Percentiles rank a stretch among this genome's conserved stretches.
Conservation (phyloP, 2,329 filamentous ascomycete genomes). For the Sporothrix sp. region DNA sequence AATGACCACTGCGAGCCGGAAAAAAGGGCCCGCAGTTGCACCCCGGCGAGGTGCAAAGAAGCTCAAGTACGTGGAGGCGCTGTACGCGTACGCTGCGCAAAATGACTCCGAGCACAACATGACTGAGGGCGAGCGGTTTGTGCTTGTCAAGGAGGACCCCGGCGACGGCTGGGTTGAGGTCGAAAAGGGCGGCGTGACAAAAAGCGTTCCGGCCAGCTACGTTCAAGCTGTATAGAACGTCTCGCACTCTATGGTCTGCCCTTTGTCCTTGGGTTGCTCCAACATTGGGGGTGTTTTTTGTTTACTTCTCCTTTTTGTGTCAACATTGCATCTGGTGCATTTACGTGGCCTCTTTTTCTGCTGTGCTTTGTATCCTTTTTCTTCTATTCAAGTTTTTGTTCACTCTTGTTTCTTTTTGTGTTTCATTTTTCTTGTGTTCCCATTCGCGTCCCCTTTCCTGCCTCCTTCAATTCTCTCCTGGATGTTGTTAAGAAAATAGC, state of each 20-base stretch:
- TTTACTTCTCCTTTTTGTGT: neutral
- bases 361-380: neutral
- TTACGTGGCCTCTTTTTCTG: neutral
- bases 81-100: constrained; percentile 85
- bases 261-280: neutral
- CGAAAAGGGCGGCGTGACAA: constrained; percentile 76
- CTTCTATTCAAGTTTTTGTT: neutral
- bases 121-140: constrained; percentile 81
- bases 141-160: constrained; percentile 75
- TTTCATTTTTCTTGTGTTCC: neutral
- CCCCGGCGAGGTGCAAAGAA: constrained; percentile 88
- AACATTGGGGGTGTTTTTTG: neutral
- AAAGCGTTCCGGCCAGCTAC: constrained; percentile 91
- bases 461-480: neutral
- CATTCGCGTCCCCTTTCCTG: constrained; percentile 1
- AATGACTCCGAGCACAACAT: constrained; percentile 84
- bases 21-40: constrained; percentile 85
- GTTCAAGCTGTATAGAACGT: constrained; percentile 58
- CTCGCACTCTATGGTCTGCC: too few species aligned
- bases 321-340: neutral
- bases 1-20: constrained; percentile 45
- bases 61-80: constrained; percentile 79
- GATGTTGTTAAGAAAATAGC: too few species aligned
- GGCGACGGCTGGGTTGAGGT: constrained; percentile 98
- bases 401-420: neutral